Evolutionary conservation across 768 basidiomycete species (phyloP), one percentile per base, ranked within the genome.

Genomic region (Xerocomellus chrysenteron): DNA sequence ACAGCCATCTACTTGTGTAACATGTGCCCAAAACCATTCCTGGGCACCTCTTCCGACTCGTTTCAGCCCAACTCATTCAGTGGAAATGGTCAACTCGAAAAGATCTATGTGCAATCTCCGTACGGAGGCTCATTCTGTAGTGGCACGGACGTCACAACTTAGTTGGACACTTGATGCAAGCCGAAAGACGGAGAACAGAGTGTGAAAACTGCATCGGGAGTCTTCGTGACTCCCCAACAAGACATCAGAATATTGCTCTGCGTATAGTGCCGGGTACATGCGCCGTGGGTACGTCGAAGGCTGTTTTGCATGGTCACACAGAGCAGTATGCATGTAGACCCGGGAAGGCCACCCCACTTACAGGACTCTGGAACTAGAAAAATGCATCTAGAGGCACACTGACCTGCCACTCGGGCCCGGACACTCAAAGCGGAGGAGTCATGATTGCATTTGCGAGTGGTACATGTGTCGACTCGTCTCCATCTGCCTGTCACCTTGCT

Each of bases 381-480:
- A 16, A 13, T 42, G 10, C 19, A 11, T 19, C 4, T n/a, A 13
- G 11, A 11, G 9, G 19, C 8, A 26, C n/a, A 21, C 49, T 8
- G 32, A 41, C 52, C 36, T 32, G 16, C 6, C 11, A 26, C 5
- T 17, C 4, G n/a, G 4, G 6, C 26, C 36, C 39, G 26, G 37
- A 30, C 9, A 33, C 24, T 47, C 47, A 33, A 48, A 41, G 36
- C 9, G 17, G 44, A 43, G 39, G 35, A 17, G 40, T 57, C 50
- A 60, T 57, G 53, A 44, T 61, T 60, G 70, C 55, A 67, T 65
- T 46, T 61, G 60, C 46, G 47, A 42, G 42, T 64, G 59, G 39
- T 71, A 71, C 72, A 73, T 59, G 54, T 50, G 48, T 58, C 59
- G 59, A 57, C 57, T 47, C 36, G 55, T 61, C 61, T 63, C 64